Percentiles rank a stretch among this genome's conserved stretches.
phyloP scores from a whole-genome alignment of 805 yeast genomes.

The Yamadazyma endophytica region DNA sequence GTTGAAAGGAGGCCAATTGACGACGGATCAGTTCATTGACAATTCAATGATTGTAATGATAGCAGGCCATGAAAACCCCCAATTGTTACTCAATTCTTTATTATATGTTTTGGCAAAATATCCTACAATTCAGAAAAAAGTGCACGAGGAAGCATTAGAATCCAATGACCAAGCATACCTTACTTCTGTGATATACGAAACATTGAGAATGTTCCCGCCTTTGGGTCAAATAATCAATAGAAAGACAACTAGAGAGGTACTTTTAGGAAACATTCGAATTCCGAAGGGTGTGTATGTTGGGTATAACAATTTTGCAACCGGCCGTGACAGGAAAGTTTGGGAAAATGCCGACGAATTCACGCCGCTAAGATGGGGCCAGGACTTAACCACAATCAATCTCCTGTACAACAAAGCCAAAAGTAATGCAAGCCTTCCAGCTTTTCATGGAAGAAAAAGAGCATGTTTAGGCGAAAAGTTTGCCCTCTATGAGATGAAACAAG shows the following conservation, averaged over 20 bases:
- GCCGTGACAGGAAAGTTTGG: constrained; percentile 44
- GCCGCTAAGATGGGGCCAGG: constrained; percentile 52
- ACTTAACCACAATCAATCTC: constrained; percentile 29
- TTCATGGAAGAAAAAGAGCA: constrained; percentile 58
- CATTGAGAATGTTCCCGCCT: constrained; percentile 52
- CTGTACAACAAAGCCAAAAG: constrained; percentile 43
- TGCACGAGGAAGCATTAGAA: background rate
- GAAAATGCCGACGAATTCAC: constrained; percentile 36
- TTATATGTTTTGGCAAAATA: constrained; percentile 45
- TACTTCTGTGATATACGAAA: constrained; percentile 39
- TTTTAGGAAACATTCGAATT: constrained; percentile 41
- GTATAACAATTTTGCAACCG: constrained; percentile 50
- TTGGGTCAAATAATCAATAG: constrained; percentile 54
- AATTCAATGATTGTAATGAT: constrained; percentile 52
- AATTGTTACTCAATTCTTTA: constrained; percentile 44
- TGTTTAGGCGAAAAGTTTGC: constrained; percentile 61
- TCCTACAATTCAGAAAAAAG: constrained; percentile 22
- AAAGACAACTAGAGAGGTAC: constrained; percentile 31
- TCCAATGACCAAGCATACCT: constrained; percentile 18
- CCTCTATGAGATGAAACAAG: constrained; percentile 39
- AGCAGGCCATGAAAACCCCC: constrained; percentile 66
- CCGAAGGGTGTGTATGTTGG: constrained; percentile 54
- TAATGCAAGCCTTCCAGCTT: constrained; percentile 44
- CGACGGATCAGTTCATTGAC: constrained; percentile 47
- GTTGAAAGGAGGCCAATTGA: constrained; percentile 28